Base-by-base conservation (phyloP, 2,329 filamentous ascomycete genomes). In the Paracorniculantispora psalliotae region DNA sequence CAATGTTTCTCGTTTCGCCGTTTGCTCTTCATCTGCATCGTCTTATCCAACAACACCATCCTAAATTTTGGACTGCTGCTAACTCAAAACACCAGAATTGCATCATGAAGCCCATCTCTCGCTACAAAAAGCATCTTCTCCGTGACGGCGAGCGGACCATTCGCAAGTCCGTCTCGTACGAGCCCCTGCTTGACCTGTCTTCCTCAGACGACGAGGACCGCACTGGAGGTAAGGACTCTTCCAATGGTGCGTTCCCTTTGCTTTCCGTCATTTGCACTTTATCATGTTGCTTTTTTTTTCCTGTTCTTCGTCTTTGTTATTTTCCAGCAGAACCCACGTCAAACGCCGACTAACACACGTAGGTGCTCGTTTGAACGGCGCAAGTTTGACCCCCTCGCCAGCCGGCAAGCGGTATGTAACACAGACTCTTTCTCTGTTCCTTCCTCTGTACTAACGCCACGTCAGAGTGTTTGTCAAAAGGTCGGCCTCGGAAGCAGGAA, bases 151-250 rank as follows among this genome's bases (percentile, higher is more conserved):
- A 50, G 33, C 54, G 55, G 21, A 61, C 56, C 19, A 59, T 61
- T 43, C 59, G 59, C 54, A 61, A 61, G 50, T 61, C 59, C 15
- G 55, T 59, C 25, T 61, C 59, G n/a, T 58, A 50, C 21, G 59
- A 61, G 55, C 55, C 59, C 1, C 26, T 61, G 19, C 48, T 61
- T 21, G 59, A 61, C 43, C 3, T 58, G 3, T 59, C 55, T 13
- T 61, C 59, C 37, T 61, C 59, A 9, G 59, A 61, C n/a, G 59
- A 61, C 35, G 59, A 61, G 37, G 59, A 61, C 25, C 55, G 59
- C 50, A 35, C 53, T n/a, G 46, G 59, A 54, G 59, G 59, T 61
- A 54, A 48, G 59, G 30, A 52, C 46, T 52, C 37, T 47, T 53
- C 35, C 26, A 52, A 37, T 17, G 47, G 44, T 53, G 35, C 43